A percentile compares a stretch with the other conserved stretches of the same genome.
phyloP scores from a whole-genome alignment of 2,329 filamentous ascomycete species.

The Ceratocystis smalleyi region DNA sequence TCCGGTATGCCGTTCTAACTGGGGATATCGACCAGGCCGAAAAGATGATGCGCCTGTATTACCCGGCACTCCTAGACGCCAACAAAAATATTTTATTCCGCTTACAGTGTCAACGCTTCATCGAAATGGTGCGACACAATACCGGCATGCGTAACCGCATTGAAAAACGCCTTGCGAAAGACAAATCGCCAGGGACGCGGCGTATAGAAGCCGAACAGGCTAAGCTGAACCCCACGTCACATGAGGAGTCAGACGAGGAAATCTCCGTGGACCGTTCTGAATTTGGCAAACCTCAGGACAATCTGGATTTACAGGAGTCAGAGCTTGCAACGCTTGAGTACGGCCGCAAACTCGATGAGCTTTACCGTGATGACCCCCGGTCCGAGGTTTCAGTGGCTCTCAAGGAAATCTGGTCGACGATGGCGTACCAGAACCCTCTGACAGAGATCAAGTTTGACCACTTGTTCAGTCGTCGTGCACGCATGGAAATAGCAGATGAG shows the following conservation, averaged over 20 bases:
- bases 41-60: slow-evolving; percentile 63
- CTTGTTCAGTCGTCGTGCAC: slow-evolving; percentile 58
- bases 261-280: neutral
- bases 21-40: slow-evolving; percentile 85
- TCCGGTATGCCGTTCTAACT: slow-evolving; percentile 71
- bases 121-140: slow-evolving; percentile 76
- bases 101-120: slow-evolving; percentile 76
- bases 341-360: slow-evolving; percentile 59
- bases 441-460: slow-evolving; percentile 59
- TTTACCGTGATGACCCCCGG: slow-evolving; percentile 58
- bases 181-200: neutral
- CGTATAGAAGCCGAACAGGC: slow-evolving; percentile 37
- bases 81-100: slow-evolving; percentile 80
- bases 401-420: slow-evolving; percentile 70
- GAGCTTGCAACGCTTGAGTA: slow-evolving; percentile 60
- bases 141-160: slow-evolving; percentile 25
- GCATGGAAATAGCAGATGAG: slow-evolving; percentile 74
- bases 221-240: slow-evolving; percentile 7
- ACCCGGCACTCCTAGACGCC: slow-evolving; percentile 62
- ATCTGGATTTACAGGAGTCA: slow-evolving; percentile 30
- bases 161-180: slow-evolving; percentile 22
- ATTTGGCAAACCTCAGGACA: neutral
- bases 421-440: slow-evolving; percentile 72
- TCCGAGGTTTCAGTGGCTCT: slow-evolving; percentile 58
- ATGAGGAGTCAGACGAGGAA: neutral